A percentile compares a stretch with the other conserved stretches of the same genome.
Evolutionary conservation across 768 basidiomycete species (phyloP).

Genomic region (Macrolepiota dolichaula): DNA sequence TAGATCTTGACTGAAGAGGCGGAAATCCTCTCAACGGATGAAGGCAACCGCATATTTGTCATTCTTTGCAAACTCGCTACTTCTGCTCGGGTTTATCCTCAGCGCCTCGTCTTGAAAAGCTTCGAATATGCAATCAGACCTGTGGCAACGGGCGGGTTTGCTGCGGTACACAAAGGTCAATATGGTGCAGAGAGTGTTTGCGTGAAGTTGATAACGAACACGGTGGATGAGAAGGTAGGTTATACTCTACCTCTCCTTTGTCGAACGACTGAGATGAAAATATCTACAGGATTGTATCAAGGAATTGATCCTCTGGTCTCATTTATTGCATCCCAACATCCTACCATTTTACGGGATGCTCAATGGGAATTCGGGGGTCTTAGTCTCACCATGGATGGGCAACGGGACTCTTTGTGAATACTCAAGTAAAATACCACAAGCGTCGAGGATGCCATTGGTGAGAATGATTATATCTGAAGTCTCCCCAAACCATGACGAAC

Average conservation of each 20-base stretch:
- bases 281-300: neutral
- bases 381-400: neutral
- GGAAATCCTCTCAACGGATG: neutral
- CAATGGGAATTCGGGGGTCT: neutral
- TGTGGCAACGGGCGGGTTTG: neutral
- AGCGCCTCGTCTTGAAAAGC: neutral
- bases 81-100: neutral
- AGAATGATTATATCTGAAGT: neutral
- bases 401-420: neutral
- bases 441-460: neutral
- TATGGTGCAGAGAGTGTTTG: neutral
- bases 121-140: neutral
- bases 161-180: neutral
- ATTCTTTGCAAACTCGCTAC: neutral
- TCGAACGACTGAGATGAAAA: neutral
- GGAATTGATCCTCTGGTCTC: neutral
- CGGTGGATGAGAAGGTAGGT: neutral
- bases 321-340: neutral
- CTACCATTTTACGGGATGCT: slow-evolving; percentile 43
- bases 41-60: neutral
- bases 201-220: neutral
- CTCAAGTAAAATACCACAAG: neutral
- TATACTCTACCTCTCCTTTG: neutral
- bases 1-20: neutral
- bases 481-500: neutral